These are phyloP conservation scores for Trifolium repens DNA, from an alignment of 306 rosid species.

Conservation along the genomic window DNA sequence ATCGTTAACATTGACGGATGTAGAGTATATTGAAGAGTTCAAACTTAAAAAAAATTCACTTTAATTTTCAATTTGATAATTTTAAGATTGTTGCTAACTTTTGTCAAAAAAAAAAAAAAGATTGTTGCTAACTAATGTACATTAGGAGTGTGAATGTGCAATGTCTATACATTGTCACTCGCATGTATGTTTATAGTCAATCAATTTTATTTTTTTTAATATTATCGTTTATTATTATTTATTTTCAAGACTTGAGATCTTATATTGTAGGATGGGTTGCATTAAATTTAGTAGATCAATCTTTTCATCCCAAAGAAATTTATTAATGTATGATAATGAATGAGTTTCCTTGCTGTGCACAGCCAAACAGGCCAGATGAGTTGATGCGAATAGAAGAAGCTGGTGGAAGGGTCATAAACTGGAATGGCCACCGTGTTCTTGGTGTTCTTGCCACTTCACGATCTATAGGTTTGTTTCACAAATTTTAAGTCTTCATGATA, in stretches of 20 bases:
- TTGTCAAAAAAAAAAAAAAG: too few species aligned
- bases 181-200: too few species aligned
- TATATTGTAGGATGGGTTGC: not conserved
- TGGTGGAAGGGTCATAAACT: conserved; percentile 86
- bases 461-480: conserved; percentile 68
- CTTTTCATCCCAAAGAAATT: not conserved
- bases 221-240: not conserved
- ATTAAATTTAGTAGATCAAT: not conserved
- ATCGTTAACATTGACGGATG: too few species aligned
- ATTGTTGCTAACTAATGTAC: not conserved
- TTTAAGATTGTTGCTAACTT: too few species aligned
- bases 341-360: conserved; percentile 9
- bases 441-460: conserved; percentile 97
- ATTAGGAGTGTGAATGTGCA: not conserved
- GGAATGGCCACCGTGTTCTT: conserved; percentile 90
- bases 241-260: conserved; percentile 19
- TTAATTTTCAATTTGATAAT: too few species aligned
- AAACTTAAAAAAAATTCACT: too few species aligned
- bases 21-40: too few species aligned
- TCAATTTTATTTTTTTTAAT: too few species aligned
- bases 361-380: conserved; percentile 90
- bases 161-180: too few species aligned
- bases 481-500: not conserved
- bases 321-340: not conserved
- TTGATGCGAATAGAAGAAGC: conserved; percentile 90